phyloP scores from a whole-genome alignment of 2,329 filamentous ascomycete species.

The Zymoseptoria brevis region DNA sequence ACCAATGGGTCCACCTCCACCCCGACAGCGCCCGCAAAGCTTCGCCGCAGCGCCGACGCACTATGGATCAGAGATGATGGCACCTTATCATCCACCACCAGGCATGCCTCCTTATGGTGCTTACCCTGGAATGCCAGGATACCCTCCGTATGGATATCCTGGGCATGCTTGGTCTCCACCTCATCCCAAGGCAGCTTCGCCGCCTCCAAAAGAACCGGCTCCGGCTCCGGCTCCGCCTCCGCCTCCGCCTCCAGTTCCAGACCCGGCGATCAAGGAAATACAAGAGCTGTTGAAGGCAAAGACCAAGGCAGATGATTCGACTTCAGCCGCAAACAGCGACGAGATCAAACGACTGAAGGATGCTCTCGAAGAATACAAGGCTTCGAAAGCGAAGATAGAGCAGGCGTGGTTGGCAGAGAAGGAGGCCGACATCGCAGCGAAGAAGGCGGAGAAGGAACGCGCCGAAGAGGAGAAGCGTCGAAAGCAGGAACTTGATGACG shows the following conservation, averaged over 20 bases:
- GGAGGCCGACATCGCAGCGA: constrained; percentile 27
- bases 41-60: constrained; percentile 21
- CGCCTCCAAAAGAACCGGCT: constrained; percentile 15
- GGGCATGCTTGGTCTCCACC: constrained; percentile 15
- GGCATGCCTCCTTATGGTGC: constrained; percentile 15
- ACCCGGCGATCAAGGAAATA: constrained; percentile 17
- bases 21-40: constrained; percentile 23
- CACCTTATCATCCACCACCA: constrained; percentile 17
- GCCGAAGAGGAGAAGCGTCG: constrained; percentile 46
- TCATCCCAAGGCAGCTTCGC: constrained; percentile 18
- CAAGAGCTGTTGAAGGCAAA: constrained; percentile 18
- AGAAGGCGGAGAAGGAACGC: constrained; percentile 28
- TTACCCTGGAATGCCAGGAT: constrained; percentile 14
- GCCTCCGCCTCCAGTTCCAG: constrained; percentile 10
- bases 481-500: constrained; percentile 34
- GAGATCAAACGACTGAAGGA: constrained; percentile 31
- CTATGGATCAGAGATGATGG: constrained; percentile 23
- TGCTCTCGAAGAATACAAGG: constrained; percentile 36
- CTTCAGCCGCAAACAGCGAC: constrained; percentile 17
- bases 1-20: constrained; percentile 17
- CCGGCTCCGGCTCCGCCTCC: constrained; percentile 2
- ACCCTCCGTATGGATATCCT: constrained; percentile 13
- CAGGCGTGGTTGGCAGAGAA: constrained; percentile 18
- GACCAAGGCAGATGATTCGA: constrained; percentile 11
- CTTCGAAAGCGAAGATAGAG: constrained; percentile 26